Evolutionary conservation across 768 basidiomycete species (phyloP), one percentile per base, ranked within the genome.

Genomic region (Naganishia randhawae): DNA sequence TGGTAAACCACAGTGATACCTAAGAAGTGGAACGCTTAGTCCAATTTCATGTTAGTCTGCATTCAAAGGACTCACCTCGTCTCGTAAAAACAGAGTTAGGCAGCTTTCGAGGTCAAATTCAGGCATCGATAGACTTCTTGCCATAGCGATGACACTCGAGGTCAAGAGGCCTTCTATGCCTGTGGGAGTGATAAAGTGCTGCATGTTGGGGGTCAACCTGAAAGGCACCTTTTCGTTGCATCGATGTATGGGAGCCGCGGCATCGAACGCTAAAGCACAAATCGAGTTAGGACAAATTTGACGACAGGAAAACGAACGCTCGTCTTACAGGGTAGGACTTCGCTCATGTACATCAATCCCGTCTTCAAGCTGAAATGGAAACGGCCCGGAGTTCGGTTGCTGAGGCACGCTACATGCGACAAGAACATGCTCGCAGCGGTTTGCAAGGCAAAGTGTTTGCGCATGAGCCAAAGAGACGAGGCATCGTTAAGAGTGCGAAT

Each of bases 41-140:
- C 83, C 82, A 80, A 84, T 61, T 85, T 84, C 65, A 83, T 83
- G 63, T 85, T 84, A 69, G 84, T 83, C n/a, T 81, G 78, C 37
- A 84, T 76, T 89, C 90, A 91, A 13, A 85, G 83, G 73, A 87
- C 78, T 84, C 51, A 97, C 89, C 81, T 99, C 96, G 75, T 99
- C 96, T 50, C 93, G 86, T 31, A 91, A 86, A 77, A 95, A 95
- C 63, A 99, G 83, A 71, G 89, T 90, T 5, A 99, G 84, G 68
- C 92, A 91, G 73, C 92, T 89, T 70, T 96, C 93, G 69, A 99
- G 82, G 70, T 97, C 92, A 77, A 88, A 94, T 90, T 97, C 93
- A 19, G 93, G 92, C 75, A 92, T 89, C 4, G 91, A 92, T 52
- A 99, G 83, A 69, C 88, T 89, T 55, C 92, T 85, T 6, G 88